Percentiles rank a stretch among this genome's conserved stretches.
These are phyloP conservation scores for Neonectria faginata DNA, from an alignment of 2,329 filamentous ascomycete genomes.

Conservation along the genomic window DNA sequence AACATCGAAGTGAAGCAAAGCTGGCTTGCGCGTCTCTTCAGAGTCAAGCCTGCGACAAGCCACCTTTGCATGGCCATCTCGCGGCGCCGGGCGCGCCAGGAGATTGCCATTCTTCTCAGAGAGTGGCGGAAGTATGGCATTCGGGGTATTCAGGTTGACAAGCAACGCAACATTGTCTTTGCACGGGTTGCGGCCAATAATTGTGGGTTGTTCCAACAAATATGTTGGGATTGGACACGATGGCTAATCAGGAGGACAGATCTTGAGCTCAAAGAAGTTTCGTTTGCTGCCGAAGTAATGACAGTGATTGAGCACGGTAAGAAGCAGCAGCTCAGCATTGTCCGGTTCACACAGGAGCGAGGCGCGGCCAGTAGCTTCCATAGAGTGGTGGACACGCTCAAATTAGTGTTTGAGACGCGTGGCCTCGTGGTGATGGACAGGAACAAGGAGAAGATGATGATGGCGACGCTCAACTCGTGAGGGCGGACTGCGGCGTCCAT, in stretches of 20 bases:
- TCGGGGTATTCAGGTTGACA: conserved; percentile 81
- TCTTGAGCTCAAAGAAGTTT: conserved; percentile 86
- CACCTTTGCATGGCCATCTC: conserved; percentile 81
- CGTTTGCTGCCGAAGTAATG: conserved; percentile 88
- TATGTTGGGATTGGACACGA: background rate
- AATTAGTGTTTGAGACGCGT: conserved; percentile 73
- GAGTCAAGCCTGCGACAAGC: conserved; percentile 84
- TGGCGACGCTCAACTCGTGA: conserved; percentile 71
- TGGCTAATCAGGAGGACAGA: conserved; percentile 62
- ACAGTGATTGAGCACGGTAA: conserved; percentile 88
- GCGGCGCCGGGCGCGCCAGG: conserved; percentile 76
- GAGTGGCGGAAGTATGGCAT: conserved; percentile 89
- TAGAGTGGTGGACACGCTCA: conserved; percentile 82
- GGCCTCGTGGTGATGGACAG: conserved; percentile 76
- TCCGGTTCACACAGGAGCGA: conserved; percentile 87
- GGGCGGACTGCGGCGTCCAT: background rate
- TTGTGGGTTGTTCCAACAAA: conserved; percentile 65
- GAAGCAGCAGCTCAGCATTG: conserved; percentile 80
- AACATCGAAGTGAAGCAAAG: conserved; percentile 79
- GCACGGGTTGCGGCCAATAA: conserved; percentile 82
- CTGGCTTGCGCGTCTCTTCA: conserved; percentile 90
- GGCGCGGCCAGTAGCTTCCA: conserved; percentile 94
- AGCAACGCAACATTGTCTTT: conserved; percentile 81
- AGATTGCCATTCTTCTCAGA: conserved; percentile 78
- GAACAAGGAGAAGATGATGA: conserved; percentile 77